A percentile compares a stretch with the other conserved stretches of the same genome.
phyloP scores from a whole-genome alignment of 352 stramenopile species.

The Pilasporangium apinafurcum region DNA sequence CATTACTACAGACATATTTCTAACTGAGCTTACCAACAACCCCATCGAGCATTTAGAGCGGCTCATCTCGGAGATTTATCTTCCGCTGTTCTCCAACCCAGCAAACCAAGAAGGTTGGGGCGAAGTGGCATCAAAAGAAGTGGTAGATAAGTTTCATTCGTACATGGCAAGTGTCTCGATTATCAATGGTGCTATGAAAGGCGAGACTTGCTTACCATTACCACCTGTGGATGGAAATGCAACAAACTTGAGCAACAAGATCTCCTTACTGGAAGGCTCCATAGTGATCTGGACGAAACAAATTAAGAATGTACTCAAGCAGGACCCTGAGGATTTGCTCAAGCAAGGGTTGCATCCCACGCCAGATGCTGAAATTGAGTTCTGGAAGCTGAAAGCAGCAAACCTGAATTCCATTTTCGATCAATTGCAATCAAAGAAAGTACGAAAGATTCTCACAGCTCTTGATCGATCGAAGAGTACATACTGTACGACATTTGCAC shows the following conservation, averaged over 20 bases:
- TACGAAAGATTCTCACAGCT: conserved; percentile 92
- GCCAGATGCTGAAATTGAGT: conserved; percentile 95
- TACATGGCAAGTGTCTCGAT: conserved; percentile 96
- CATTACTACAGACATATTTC: conserved; percentile 81
- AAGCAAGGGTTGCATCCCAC: conserved; percentile 96
- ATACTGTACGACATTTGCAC: conserved; percentile 95
- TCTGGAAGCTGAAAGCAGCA: conserved; percentile 96
- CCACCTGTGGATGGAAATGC: conserved; percentile 87
- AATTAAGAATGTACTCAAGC: conserved; percentile 98
- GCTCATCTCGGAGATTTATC: conserved; percentile 92
- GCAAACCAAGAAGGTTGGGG: conserved; percentile 95
- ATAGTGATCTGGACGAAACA: conserved; percentile 99
- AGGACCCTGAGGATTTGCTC: conserved; percentile 95
- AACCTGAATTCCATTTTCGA: conserved; percentile 96
- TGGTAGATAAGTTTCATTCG: conserved; percentile 96
- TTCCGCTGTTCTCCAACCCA: conserved; percentile 94
- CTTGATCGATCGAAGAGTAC: conserved; percentile 95
- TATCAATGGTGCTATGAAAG: conserved; percentile 95
- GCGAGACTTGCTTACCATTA: conserved; percentile 95
- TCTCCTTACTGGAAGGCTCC: conserved; percentile 95
- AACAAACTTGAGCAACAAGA: conserved; percentile 85
- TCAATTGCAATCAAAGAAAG: conserved; percentile 90
- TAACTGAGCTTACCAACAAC: conserved; percentile 82
- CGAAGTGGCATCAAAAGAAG: conserved; percentile 94
- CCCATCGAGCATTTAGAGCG: conserved; percentile 95